Evolutionary conservation across 106 monocot genomes (phyloP).

Genomic region (Xerophyta viscosa): DNA sequence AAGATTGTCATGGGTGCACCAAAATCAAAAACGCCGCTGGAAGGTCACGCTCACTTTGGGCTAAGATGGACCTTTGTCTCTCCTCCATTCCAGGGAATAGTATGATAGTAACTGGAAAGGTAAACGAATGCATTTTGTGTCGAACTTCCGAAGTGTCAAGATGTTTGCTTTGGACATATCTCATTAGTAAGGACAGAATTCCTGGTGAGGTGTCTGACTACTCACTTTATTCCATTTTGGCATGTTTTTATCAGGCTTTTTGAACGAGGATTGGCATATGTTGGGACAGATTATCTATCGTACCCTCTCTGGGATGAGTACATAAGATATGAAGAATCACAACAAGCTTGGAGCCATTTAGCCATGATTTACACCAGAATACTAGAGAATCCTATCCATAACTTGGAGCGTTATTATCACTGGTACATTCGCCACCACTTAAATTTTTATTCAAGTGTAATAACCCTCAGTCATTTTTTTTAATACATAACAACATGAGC

Average conservation of each 20-base stretch:
- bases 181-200: slow-evolving; percentile 6
- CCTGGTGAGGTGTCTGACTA: not conserved
- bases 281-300: slow-evolving; percentile 90
- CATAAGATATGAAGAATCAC: slow-evolving; percentile 93
- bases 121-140: slow-evolving; percentile 49
- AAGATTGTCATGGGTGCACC: slow-evolving; percentile 47
- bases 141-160: slow-evolving; percentile 30
- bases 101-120: slow-evolving; percentile 56
- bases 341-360: slow-evolving; percentile 72
- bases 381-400: slow-evolving; percentile 84
- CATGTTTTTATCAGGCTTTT: slow-evolving; percentile 58
- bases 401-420: slow-evolving; percentile 90
- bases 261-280: slow-evolving; percentile 95
- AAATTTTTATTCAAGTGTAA: not conserved
- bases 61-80: slow-evolving; percentile 25
- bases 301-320: slow-evolving; percentile 94
- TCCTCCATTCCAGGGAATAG: slow-evolving; percentile 32
- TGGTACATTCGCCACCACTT: slow-evolving; percentile 19
- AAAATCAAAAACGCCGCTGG: slow-evolving; percentile 45
- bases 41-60: slow-evolving; percentile 37
- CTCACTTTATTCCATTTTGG: slow-evolving; percentile 10
- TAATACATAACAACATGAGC: too few relatives aligned
- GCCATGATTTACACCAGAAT: slow-evolving; percentile 92
- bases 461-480: too few relatives aligned
- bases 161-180: slow-evolving; percentile 7